These are phyloP conservation scores for Dothistroma pini DNA, from an alignment of 2,329 filamentous ascomycete genomes.

Conservation along the genomic window DNA sequence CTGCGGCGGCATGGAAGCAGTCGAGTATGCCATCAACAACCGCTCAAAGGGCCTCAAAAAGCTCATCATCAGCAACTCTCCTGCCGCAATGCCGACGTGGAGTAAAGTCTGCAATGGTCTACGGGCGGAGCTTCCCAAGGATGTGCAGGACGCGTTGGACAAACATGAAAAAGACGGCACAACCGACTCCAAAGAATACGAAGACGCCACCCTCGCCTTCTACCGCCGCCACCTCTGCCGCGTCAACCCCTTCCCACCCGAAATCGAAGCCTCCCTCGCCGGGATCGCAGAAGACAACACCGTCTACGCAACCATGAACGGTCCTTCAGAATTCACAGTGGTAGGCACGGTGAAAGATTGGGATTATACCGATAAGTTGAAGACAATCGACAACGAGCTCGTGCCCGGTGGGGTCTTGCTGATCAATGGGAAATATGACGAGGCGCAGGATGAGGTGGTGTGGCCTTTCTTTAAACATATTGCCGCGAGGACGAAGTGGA, in stretches of 20 bases:
- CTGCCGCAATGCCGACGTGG: conserved; percentile 30
- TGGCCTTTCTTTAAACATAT: conserved; percentile 37
- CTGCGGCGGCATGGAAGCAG: conserved; percentile 53
- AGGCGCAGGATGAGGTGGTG: conserved; percentile 33
- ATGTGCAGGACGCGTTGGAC: conserved; percentile 28
- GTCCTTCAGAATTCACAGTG: conserved; percentile 30
- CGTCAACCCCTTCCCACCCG: conserved; percentile 28
- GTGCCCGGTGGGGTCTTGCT: conserved; percentile 32
- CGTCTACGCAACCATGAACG: conserved; percentile 34
- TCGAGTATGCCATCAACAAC: conserved; percentile 38
- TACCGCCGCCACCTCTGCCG: conserved; percentile 30
- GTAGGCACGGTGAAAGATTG: conserved; percentile 39
- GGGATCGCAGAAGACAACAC: conserved; percentile 33
- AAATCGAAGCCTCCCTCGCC: conserved; percentile 25
- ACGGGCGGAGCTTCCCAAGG: conserved; percentile 23
- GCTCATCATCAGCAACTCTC: conserved; percentile 34
- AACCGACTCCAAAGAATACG: conserved; percentile 29
- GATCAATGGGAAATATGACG: conserved; percentile 42
- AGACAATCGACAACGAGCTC: conserved; percentile 37
- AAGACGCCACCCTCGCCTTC: conserved; percentile 28
- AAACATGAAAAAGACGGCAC: conserved; percentile 26
- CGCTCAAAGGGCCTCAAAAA: conserved; percentile 36
- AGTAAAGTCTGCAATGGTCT: conserved; percentile 25
- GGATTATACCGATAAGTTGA: conserved; percentile 32
- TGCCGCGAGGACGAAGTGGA: conserved; percentile 39